These are phyloP conservation scores for Phytophthora colocasiae DNA, from an alignment of 352 stramenopile genomes.

Conservation along the genomic window DNA sequence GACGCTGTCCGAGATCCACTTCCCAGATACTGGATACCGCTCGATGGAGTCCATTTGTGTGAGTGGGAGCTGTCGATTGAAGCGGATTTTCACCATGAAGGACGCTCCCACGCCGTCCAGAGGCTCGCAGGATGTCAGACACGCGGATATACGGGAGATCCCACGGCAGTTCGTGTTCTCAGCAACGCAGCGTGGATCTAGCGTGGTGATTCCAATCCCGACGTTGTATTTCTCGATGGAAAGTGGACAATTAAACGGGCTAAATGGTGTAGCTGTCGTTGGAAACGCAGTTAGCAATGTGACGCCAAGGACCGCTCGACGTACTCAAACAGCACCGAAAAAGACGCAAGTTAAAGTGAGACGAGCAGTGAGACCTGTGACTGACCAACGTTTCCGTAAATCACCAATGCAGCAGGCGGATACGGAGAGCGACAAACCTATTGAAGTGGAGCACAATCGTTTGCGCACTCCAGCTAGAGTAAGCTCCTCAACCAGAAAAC, in stretches of 20 bases:
- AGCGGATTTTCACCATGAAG: slow-evolving; percentile 90
- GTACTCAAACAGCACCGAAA: slow-evolving; percentile 23
- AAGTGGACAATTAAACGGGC: background rate
- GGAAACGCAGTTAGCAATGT: background rate
- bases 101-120: slow-evolving; percentile 56
- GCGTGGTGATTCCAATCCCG: slow-evolving; percentile 34
- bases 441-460: slow-evolving; percentile 3
- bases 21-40: slow-evolving; percentile 60
- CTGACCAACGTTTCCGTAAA: slow-evolving; percentile 9
- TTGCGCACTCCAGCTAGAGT: slow-evolving; percentile 21
- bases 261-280: slow-evolving; percentile 14
- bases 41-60: slow-evolving; percentile 84
- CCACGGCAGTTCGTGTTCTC: slow-evolving; percentile 74
- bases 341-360: slow-evolving; percentile 13
- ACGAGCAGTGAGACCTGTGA: slow-evolving; percentile 11
- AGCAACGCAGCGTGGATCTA: slow-evolving; percentile 27
- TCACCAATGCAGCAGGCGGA: background rate
- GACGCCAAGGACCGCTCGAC: slow-evolving; percentile 7
- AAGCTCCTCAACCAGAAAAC: slow-evolving; percentile 15
- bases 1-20: slow-evolving; percentile 64
- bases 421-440: background rate
- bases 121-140: slow-evolving; percentile 15
- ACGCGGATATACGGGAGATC: slow-evolving; percentile 57
- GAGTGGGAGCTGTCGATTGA: slow-evolving; percentile 74
- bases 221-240: slow-evolving; percentile 64